Evolutionary conservation across 805 yeast species (phyloP).

Genomic region (Jamesozyma lodderae): DNA sequence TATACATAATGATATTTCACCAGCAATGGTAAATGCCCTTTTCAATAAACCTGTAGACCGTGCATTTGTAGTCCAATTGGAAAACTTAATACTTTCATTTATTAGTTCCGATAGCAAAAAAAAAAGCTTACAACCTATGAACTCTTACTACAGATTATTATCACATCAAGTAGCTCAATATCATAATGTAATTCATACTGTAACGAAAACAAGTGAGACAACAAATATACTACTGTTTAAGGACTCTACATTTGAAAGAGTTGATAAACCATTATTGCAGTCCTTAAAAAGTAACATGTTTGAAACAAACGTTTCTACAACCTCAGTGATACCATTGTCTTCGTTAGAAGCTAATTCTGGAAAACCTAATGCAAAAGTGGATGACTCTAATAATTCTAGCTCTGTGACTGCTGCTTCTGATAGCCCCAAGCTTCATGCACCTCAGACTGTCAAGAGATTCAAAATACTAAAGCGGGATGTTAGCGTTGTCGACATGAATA

Average conservation of each 20-base stretch:
- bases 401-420: too few relatives aligned
- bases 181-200: slow-evolving; percentile 49
- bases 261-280: slow-evolving; percentile 14
- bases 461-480: slow-evolving; percentile 7
- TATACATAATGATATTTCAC: slow-evolving; percentile 13
- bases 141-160: slow-evolving; percentile 58
- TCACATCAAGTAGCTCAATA: slow-evolving; percentile 66
- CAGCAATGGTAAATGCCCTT: slow-evolving; percentile 34
- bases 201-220: slow-evolving; percentile 37
- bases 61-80: slow-evolving; percentile 41
- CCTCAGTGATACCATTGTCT: not conserved
- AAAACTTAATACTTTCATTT: slow-evolving; percentile 39
- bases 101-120: slow-evolving; percentile 34
- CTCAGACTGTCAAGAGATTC: slow-evolving; percentile 2
- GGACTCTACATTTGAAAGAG: slow-evolving; percentile 20
- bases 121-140: slow-evolving; percentile 44
- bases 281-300: slow-evolving; percentile 9
- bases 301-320: not conserved
- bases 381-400: too few relatives aligned
- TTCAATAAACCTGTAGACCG: slow-evolving; percentile 38
- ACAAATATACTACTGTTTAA: slow-evolving; percentile 31
- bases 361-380: too few relatives aligned
- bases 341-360: too few relatives aligned
- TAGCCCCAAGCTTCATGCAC: not conserved
- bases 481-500: not conserved